Evolutionary conservation across 495 filamentous ascomycete species (phyloP).

Genomic region (Podospora tetraspora): DNA sequence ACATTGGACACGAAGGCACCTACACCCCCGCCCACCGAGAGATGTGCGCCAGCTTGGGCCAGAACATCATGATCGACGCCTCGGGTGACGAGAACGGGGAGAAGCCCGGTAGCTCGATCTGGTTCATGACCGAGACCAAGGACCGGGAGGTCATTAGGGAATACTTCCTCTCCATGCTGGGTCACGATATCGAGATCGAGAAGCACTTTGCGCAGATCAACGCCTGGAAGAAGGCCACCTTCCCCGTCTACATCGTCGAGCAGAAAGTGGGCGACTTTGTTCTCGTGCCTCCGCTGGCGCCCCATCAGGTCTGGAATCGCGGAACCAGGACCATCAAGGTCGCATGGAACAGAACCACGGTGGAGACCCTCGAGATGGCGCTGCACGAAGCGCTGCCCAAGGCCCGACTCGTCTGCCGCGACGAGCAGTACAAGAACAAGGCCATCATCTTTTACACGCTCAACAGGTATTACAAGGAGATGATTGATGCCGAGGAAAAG

Average conservation of each 20-base stretch:
- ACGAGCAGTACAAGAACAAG: conserved; percentile 98
- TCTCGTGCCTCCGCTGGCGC: conserved; percentile 89
- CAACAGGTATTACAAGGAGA: conserved; percentile 64
- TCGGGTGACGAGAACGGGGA: conserved; percentile 67
- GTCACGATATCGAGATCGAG: conserved; percentile 94
- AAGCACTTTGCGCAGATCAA: conserved; percentile 91
- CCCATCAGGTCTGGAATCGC: conserved; percentile 97
- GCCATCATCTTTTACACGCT: conserved; percentile 86
- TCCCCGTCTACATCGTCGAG: conserved; percentile 87
- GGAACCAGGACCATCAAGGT: conserved; percentile 94
- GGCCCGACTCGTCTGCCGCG: conserved; percentile 88
- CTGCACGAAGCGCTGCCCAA: conserved; percentile 80
- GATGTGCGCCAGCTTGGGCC: conserved; percentile 93
- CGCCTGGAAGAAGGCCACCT: conserved; percentile 88
- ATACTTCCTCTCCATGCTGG: conserved; percentile 84
- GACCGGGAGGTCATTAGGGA: conserved; percentile 83
- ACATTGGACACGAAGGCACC: conserved; percentile 94
- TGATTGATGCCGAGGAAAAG: conserved; percentile 49
- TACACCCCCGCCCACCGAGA: conserved; percentile 95
- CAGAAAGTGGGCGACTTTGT: conserved; percentile 93
- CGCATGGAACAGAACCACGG: conserved; percentile 96
- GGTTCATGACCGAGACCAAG: conserved; percentile 95
- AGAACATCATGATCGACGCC: conserved; percentile 96
- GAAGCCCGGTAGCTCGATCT: conserved; percentile 80
- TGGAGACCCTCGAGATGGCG: conserved; percentile 80